Conservation (phyloP, 129 eudicot genomes). For the Kitagawia praeruptora region DNA sequence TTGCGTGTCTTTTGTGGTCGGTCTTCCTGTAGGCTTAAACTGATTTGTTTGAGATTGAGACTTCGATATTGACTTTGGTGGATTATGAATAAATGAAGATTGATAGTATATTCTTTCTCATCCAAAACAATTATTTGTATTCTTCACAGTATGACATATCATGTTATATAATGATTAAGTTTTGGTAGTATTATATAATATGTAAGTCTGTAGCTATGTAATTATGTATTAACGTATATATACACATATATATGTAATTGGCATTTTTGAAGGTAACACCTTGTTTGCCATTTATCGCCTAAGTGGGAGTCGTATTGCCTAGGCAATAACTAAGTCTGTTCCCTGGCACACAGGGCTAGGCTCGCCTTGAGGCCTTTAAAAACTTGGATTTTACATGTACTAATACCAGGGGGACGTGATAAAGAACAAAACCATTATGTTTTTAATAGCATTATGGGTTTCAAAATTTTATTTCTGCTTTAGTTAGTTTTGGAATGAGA, state of each 20-base stretch:
- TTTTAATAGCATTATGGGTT: neutral
- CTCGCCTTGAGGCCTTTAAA: neutral
- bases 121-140: neutral
- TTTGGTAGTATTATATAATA: neutral
- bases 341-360: neutral
- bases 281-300: neutral
- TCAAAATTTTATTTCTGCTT: neutral
- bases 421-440: no score
- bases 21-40: neutral
- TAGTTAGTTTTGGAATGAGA: neutral
- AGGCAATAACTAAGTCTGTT: neutral
- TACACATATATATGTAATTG: neutral
- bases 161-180: neutral
- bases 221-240: neutral
- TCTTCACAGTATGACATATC: neutral
- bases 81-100: neutral
- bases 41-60: neutral
- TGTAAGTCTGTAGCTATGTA: neutral
- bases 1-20: neutral
- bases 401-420: neutral
- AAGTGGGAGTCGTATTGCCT: neutral
- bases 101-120: neutral
- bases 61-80: neutral
- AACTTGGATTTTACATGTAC: neutral
- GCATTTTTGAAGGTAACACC: neutral